These are phyloP conservation scores for Miamiensis avidus DNA, from an alignment of 169 alveolate species.

Conservation along the genomic window DNA sequence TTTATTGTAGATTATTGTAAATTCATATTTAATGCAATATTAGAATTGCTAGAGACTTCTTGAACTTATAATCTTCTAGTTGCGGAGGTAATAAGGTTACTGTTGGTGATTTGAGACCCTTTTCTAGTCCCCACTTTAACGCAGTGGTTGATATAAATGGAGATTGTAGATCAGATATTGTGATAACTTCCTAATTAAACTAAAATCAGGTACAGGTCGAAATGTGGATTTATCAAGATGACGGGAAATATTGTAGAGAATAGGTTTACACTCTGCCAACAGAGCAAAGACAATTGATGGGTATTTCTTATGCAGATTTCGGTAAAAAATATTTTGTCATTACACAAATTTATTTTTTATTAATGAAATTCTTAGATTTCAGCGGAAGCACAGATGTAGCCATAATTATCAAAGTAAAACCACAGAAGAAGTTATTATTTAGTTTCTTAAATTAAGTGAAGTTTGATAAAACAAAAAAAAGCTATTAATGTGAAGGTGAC, in stretches of 20 bases:
- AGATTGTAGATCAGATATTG: not conserved
- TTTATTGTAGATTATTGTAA: too few relatives aligned
- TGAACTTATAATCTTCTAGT: not conserved
- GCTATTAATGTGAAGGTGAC: not conserved
- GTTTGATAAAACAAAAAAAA: slow-evolving; percentile 1
- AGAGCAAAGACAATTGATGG: not conserved
- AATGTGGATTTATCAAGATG: not conserved
- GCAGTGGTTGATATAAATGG: not conserved
- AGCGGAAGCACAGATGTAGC: too few relatives aligned
- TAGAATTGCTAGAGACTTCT: not conserved
- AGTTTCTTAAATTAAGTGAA: too few relatives aligned
- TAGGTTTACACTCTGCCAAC: not conserved
- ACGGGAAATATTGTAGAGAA: not conserved
- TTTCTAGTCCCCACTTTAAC: not conserved
- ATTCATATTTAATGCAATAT: too few relatives aligned
- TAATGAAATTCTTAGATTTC: too few relatives aligned
- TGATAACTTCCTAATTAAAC: not conserved
- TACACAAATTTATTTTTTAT: not conserved
- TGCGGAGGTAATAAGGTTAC: not conserved
- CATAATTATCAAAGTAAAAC: too few relatives aligned
- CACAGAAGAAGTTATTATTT: too few relatives aligned
- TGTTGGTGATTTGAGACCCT: too few relatives aligned
- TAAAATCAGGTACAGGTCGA: not conserved
- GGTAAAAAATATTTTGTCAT: not conserved
- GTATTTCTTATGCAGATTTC: not conserved